A percentile compares a stretch with the other conserved stretches of the same genome.
Conservation (phyloP, 1,284 basidiomycete species). For the Microbotryum silenes-acaulis region DNA sequence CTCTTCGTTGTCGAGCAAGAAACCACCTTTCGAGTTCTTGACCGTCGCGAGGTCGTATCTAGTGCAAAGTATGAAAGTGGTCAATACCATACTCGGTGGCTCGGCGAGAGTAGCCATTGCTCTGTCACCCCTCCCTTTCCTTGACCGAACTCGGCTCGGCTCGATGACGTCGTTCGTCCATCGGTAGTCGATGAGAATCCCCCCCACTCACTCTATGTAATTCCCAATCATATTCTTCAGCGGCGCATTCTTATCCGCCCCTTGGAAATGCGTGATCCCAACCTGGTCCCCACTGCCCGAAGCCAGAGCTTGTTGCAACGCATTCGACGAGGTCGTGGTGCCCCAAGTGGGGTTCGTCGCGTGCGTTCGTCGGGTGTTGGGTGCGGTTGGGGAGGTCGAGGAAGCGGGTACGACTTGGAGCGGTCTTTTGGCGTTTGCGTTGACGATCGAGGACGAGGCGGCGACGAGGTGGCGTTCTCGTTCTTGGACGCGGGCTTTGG, state of each 20-base stretch:
- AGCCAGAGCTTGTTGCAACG: constrained; percentile 36
- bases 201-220: constrained; percentile 23
- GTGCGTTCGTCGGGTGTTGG: constrained; percentile 19
- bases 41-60: constrained; percentile 79
- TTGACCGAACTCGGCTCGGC: neutral
- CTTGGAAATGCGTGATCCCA: constrained; percentile 14
- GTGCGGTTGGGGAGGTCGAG: constrained; percentile 55
- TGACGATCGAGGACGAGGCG: constrained; percentile 33
- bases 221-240: constrained; percentile 25
- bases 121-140: neutral
- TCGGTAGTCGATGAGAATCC: too few relatives aligned
- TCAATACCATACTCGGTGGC: too few relatives aligned
- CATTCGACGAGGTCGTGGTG: constrained; percentile 3
- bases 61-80: neutral
- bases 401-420: constrained; percentile 48
- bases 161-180: neutral
- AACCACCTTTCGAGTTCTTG: constrained; percentile 80
- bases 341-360: constrained; percentile 2
- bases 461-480: constrained; percentile 41
- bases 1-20: constrained; percentile 68
- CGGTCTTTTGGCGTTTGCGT: constrained; percentile 55
- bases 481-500: constrained; percentile 50
- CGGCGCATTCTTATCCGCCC: constrained; percentile 17
- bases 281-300: constrained; percentile 21
- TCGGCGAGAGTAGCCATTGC: neutral